Conservation (phyloP, 441 rosid species). For the Arabidopsis hybrid region DNA sequence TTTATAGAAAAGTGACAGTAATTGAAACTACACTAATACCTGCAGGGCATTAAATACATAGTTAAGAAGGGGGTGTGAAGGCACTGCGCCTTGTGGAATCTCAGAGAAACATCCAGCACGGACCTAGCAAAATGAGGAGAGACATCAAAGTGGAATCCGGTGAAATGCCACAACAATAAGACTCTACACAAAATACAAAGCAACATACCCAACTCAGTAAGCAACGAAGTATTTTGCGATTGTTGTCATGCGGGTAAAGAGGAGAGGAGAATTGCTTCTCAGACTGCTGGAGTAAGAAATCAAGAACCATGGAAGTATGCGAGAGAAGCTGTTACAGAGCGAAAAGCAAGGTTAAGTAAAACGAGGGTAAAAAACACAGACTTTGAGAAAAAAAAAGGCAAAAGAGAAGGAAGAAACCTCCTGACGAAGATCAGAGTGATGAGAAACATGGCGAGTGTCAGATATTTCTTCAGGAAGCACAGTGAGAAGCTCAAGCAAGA, state of each 20-base stretch:
- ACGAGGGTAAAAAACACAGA: conserved; percentile 7
- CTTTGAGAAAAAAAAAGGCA: conserved; percentile 6
- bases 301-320: conserved; percentile 84
- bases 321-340: conserved; percentile 70
- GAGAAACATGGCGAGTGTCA: conserved; percentile 68
- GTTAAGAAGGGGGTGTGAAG: conserved; percentile 89
- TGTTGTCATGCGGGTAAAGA: conserved; percentile 58
- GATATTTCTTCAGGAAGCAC: conserved; percentile 93
- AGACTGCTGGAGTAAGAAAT: conserved; percentile 88
- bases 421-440: conserved; percentile 61
- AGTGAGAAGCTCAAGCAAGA: conserved; percentile 93
- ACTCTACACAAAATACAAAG: conserved; percentile 23
- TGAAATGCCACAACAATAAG: conserved; percentile 19
- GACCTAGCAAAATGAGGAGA: conserved; percentile 57
- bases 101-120: conserved; percentile 96
- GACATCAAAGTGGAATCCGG: conserved; percentile 29
- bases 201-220: conserved; percentile 93
- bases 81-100: conserved; percentile 74
- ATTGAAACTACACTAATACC: conserved; percentile 48
- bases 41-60: conserved; percentile 83
- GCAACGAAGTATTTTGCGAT: conserved; percentile 88
- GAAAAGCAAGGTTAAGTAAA: conserved; percentile 10
- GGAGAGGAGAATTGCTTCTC: conserved; percentile 60
- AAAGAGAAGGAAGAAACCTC: conserved; percentile 62
- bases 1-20: conserved; percentile 27